phyloP scores from a whole-genome alignment of 2,329 filamentous ascomycete species.

The Colletotrichum cordylinicola region DNA sequence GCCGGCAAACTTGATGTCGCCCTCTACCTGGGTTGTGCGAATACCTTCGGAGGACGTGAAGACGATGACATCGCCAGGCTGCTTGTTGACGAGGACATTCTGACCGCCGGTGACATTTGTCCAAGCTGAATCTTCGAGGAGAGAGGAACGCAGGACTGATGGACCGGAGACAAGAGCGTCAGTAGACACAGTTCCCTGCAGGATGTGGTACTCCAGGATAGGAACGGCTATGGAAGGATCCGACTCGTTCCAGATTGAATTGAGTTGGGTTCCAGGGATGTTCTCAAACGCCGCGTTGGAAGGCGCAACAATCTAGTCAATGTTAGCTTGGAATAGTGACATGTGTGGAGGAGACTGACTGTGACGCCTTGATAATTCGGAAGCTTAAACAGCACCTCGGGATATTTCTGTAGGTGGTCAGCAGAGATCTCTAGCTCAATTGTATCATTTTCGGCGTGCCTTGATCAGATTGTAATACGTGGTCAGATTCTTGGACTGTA shows the following conservation, averaged over 20 bases:
- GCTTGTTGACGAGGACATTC: constrained; percentile 50
- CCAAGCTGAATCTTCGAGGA: constrained; percentile 46
- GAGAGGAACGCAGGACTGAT: constrained; percentile 46
- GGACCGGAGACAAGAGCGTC: constrained; percentile 40
- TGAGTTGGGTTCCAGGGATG: constrained; percentile 57
- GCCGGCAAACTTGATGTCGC: constrained; percentile 52
- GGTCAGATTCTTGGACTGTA: constrained; percentile 46
- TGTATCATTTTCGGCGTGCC: constrained; percentile 29
- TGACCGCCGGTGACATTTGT: constrained; percentile 57
- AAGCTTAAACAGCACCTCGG: constrained; percentile 48
- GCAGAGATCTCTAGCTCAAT: neutral
- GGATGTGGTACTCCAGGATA: constrained; percentile 67
- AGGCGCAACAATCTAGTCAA: constrained; percentile 57
- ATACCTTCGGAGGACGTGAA: constrained; percentile 45
- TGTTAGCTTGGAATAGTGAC: neutral
- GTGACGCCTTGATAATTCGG: constrained; percentile 50
- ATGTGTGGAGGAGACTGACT: constrained; percentile 31
- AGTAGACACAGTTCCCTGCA: constrained; percentile 54
- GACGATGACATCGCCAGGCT: constrained; percentile 44
- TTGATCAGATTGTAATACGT: constrained; percentile 50
- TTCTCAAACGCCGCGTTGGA: constrained; percentile 62
- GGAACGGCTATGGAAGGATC: constrained; percentile 48
- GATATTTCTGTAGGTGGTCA: constrained; percentile 45
- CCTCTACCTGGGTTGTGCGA: constrained; percentile 44
- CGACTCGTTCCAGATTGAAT: constrained; percentile 50